Evolutionary conservation across 495 filamentous ascomycete genomes (phyloP).

Genomic region (Parathielavia hyrcaniae): DNA sequence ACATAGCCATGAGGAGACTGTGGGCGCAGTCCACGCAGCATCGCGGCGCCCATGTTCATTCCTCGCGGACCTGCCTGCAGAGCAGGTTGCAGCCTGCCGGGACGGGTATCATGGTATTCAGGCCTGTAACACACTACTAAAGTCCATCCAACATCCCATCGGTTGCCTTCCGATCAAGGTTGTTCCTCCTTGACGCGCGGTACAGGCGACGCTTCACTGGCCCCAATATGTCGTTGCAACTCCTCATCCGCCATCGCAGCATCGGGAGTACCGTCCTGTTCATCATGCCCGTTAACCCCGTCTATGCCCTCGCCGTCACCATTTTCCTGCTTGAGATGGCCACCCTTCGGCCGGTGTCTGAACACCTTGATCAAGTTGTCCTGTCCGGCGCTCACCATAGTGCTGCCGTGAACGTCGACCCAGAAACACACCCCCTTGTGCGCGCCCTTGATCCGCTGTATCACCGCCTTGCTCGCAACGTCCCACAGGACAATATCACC

Average conservation of each 20-base stretch:
- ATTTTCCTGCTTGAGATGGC: conserved; percentile 6
- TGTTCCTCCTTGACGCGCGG: conserved; percentile 26
- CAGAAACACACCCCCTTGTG: conserved; percentile 81
- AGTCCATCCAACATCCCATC: neutral
- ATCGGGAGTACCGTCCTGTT: conserved; percentile 8
- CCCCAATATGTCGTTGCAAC: conserved; percentile 24
- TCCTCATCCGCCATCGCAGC: conserved; percentile 23
- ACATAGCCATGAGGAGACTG: too few species aligned
- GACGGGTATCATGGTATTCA: conserved; percentile 6
- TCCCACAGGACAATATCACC: conserved; percentile 85
- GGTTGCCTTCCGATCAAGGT: neutral
- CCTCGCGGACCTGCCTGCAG: too few species aligned
- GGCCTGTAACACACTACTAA: neutral
- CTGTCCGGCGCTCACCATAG: conserved; percentile 45
- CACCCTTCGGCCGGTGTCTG: conserved; percentile 22
- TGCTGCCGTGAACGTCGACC: conserved; percentile 54
- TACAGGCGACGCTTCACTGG: conserved; percentile 20
- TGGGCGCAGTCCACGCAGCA: too few species aligned
- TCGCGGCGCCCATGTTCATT: too few species aligned
- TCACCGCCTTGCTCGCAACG: conserved; percentile 70
- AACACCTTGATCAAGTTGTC: conserved; percentile 41
- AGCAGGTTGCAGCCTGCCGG: neutral
- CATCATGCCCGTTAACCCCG: conserved; percentile 13
- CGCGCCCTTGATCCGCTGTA: conserved; percentile 60
- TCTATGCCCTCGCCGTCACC: conserved; percentile 2